These are phyloP conservation scores for Closterium sp. DNA, from an alignment of 139 green algal species.

Conservation along the genomic window DNA sequence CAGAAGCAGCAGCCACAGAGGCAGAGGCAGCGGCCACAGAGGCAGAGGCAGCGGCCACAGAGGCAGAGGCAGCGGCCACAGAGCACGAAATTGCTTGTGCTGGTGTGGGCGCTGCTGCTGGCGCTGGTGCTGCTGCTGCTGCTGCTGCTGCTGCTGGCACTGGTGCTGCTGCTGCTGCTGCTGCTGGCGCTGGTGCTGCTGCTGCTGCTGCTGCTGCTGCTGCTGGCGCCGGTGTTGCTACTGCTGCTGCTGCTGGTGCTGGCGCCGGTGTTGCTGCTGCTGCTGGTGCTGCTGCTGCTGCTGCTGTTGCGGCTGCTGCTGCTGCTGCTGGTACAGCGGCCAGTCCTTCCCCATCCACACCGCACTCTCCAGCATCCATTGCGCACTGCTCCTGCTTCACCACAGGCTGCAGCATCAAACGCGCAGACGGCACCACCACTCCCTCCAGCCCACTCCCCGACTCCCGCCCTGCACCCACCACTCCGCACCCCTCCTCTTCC, in stretches of 20 bases:
- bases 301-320: not conserved
- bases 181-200: not conserved
- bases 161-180: not conserved
- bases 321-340: not conserved
- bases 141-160: too few species aligned
- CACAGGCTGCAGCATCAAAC: not conserved
- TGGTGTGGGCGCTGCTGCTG: not conserved
- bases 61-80: not conserved
- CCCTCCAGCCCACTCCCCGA: not conserved
- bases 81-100: not conserved
- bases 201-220: too few species aligned
- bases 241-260: too few species aligned
- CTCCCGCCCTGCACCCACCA: not conserved
- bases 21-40: not conserved
- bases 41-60: too few species aligned
- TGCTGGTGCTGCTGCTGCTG: not conserved
- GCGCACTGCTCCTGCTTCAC: not conserved
- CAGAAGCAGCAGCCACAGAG: too few species aligned
- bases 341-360: not conserved
- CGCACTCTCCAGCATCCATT: not conserved
- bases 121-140: too few species aligned
- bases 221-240: too few species aligned
- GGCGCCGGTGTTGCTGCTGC: not conserved
- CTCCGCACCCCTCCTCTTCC: not conserved
- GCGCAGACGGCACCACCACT: not conserved